Conservation (phyloP, 2,329 filamentous ascomycete species). For the Claviceps digitariae region DNA sequence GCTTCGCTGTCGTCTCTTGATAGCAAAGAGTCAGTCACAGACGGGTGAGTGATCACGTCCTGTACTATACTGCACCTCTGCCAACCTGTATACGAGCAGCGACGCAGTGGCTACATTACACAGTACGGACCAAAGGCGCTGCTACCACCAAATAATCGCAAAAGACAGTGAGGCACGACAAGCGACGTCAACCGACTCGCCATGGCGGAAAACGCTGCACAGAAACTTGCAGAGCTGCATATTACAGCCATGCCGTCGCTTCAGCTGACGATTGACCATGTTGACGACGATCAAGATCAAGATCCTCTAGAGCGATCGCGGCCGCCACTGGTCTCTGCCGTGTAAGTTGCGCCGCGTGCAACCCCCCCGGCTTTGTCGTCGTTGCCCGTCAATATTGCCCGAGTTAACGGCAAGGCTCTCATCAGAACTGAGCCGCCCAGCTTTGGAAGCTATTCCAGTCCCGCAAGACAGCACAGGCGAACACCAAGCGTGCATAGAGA, state of each 20-base stretch:
- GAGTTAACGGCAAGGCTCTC: not conserved
- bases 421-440: conserved; percentile 30
- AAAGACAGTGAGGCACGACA: not conserved
- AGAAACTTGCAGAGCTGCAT: not conserved
- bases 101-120: no score
- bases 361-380: not conserved
- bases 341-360: conserved; percentile 23
- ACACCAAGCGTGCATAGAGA: conserved; percentile 44
- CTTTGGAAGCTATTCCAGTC: conserved; percentile 32
- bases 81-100: no score
- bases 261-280: conserved; percentile 16
- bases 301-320: conserved; percentile 9
- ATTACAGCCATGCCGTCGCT: conserved; percentile 12
- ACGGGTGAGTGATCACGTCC: no score
- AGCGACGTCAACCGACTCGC: not conserved
- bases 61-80: no score
- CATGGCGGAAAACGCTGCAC: not conserved
- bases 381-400: not conserved
- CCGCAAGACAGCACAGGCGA: conserved; percentile 42
- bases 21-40: no score
- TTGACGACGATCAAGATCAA: conserved; percentile 9
- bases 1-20: no score
- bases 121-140: no score
- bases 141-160: no score
- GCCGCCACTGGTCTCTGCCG: conserved; percentile 17